Conservation (phyloP, 2,329 filamentous ascomycete genomes). For the Fusarium agapanthi region DNA sequence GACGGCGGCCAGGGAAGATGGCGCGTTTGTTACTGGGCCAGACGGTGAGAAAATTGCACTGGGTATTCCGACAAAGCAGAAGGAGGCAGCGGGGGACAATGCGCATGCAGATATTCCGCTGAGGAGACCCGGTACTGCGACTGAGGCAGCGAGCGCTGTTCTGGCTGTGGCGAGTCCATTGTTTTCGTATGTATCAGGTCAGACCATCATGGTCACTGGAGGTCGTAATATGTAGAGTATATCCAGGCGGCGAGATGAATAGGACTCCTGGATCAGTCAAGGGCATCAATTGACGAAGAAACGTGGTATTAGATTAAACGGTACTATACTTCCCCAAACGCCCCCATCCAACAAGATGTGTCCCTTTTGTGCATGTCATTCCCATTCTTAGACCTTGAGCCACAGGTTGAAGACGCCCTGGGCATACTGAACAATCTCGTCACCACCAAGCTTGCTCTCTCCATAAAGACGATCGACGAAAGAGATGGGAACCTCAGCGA, state of each 20-base stretch:
- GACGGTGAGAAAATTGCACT: conserved; percentile 79
- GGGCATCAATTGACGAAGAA: conserved; percentile 29
- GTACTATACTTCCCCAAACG: conserved; percentile 45
- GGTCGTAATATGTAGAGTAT: conserved; percentile 67
- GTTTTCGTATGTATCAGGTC: conserved; percentile 85
- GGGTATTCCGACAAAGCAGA: conserved; percentile 74
- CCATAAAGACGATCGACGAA: conserved; percentile 97
- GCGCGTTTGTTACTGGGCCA: conserved; percentile 79
- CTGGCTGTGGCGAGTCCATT: conserved; percentile 82
- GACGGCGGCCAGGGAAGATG: conserved; percentile 85
- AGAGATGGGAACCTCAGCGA: conserved; percentile 93
- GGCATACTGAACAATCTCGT: conserved; percentile 96
- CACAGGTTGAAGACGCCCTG: conserved; percentile 83
- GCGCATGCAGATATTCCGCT: conserved; percentile 78
- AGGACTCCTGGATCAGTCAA: not conserved
- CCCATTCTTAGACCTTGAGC: conserved; percentile 70
- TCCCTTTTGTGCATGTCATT: conserved; percentile 36
- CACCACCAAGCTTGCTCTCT: conserved; percentile 91
- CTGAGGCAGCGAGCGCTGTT: conserved; percentile 81
- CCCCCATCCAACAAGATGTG: conserved; percentile 40
- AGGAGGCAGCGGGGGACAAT: conserved; percentile 51
- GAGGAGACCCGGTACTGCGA: conserved; percentile 77
- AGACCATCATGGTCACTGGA: conserved; percentile 88
- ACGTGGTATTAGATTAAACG: conserved; percentile 46
- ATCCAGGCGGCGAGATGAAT: not conserved